A percentile compares a stretch with the other conserved stretches of the same genome.
Evolutionary conservation across 1,139 yeast genomes (phyloP).

Genomic region (Suhomyces kunorum): DNA sequence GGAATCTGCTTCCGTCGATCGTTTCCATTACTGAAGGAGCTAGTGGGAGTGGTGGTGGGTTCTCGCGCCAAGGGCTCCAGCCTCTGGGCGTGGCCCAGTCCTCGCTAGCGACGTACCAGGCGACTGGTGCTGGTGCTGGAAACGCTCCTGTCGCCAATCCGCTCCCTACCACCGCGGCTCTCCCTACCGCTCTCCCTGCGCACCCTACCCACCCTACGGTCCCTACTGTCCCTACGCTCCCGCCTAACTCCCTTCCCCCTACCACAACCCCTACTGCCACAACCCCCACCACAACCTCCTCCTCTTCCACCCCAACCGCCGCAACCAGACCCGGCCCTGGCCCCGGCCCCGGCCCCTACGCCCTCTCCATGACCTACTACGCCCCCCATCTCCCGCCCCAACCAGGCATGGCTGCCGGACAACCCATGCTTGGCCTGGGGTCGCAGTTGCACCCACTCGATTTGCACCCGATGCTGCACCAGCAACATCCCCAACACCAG

Average conservation of each 20-base stretch:
- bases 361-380: slow-evolving; percentile 3
- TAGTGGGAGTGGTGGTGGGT: too few relatives aligned
- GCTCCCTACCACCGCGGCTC: slow-evolving; percentile 1
- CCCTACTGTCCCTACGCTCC: too few relatives aligned
- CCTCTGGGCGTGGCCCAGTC: too few relatives aligned
- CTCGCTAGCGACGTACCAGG: too few relatives aligned
- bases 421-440: slow-evolving; percentile 9
- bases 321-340: not conserved
- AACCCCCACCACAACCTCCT: not conserved
- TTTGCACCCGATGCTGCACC: slow-evolving; percentile 11
- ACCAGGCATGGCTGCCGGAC: slow-evolving; percentile 11
- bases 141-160: too few relatives aligned
- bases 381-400: slow-evolving; percentile 3
- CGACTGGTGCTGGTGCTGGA: too few relatives aligned
- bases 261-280: not conserved
- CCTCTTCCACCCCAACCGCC: not conserved
- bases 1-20: not conserved
- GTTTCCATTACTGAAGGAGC: not conserved
- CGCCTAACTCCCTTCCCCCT: not conserved
- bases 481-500: slow-evolving; percentile 11
- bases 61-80: too few relatives aligned
- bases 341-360: not conserved
- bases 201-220: too few relatives aligned
- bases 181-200: not conserved
- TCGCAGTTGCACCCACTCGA: slow-evolving; percentile 10